These are phyloP conservation scores for Atkinsonella texensis DNA, from an alignment of 2,329 filamentous ascomycete species.

Conservation along the genomic window DNA sequence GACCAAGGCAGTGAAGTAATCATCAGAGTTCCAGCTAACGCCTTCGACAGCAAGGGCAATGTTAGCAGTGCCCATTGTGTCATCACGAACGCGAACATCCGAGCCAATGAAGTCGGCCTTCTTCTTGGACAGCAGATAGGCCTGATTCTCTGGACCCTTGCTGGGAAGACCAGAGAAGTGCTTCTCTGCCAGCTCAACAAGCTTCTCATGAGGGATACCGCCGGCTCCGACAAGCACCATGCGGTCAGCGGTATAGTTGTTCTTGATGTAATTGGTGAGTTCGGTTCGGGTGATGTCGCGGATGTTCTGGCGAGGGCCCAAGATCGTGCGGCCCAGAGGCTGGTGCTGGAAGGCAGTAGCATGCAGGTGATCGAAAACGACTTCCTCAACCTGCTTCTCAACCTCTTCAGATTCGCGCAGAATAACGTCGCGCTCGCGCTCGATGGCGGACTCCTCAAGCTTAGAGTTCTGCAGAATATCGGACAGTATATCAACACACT, in stretches of 20 bases:
- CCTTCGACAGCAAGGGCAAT: conserved; percentile 98
- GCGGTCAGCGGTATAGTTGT: conserved; percentile 98
- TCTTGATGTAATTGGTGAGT: conserved; percentile 93
- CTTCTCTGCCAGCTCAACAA: conserved; percentile 94
- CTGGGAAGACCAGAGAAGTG: conserved; percentile 74
- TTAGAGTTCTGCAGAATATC: conserved; percentile 99
- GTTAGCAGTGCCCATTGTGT: conserved; percentile 91
- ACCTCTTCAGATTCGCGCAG: conserved; percentile 98
- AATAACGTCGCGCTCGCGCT: conserved; percentile 97
- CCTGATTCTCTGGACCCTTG: conserved; percentile 61
- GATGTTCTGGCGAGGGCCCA: conserved; percentile 97
- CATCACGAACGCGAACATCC: conserved; percentile 89
- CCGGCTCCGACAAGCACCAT: conserved; percentile 97
- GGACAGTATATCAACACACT: conserved; percentile 94
- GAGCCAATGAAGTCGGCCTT: conserved; percentile 95
- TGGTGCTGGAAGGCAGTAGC: conserved; percentile 96
- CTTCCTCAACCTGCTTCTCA: conserved; percentile 98
- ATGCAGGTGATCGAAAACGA: conserved; percentile 98
- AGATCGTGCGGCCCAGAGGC: conserved; percentile 91
- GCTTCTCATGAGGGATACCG: conserved; percentile 83
- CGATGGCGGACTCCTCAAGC: conserved; percentile 83
- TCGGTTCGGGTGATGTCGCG: conserved; percentile 87
- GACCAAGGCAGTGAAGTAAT: conserved; percentile 97
- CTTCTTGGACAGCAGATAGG: conserved; percentile 67
- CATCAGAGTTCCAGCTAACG: conserved; percentile 98